Percentiles rank a stretch among this genome's conserved stretches.
These are phyloP conservation scores for Chalara sp. DNA, from an alignment of 2,329 filamentous ascomycete genomes.

Conservation along the genomic window DNA sequence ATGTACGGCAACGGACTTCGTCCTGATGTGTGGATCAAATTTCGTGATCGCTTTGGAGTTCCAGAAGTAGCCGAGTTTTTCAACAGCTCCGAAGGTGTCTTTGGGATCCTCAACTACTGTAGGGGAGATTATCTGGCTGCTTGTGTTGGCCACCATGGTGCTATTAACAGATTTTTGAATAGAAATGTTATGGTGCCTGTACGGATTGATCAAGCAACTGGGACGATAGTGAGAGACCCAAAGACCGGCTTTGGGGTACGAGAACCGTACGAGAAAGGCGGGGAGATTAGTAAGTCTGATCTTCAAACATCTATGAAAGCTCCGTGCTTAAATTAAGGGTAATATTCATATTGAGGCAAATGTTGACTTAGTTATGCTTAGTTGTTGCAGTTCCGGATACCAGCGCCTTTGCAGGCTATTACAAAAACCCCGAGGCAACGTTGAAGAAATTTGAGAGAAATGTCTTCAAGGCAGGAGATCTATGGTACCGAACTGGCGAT, in stretches of 20 bases:
- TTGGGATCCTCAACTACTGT: slow-evolving; percentile 53
- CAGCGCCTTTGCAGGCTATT: slow-evolving; percentile 60
- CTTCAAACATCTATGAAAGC: too few species aligned
- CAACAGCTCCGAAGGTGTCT: slow-evolving; percentile 68
- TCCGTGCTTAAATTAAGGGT: too few species aligned
- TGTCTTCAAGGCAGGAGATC: slow-evolving; percentile 60
- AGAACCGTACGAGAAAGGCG: slow-evolving; percentile 58
- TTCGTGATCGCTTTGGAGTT: slow-evolving; percentile 57
- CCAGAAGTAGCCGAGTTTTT: slow-evolving; percentile 66
- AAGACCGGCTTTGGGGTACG: slow-evolving; percentile 61
- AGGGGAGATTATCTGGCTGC: slow-evolving; percentile 55
- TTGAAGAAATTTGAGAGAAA: slow-evolving; percentile 57
- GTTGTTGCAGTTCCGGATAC: slow-evolving; percentile 53
- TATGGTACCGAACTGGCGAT: slow-evolving; percentile 64
- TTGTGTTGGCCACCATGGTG: slow-evolving; percentile 65
- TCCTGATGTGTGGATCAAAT: slow-evolving; percentile 60
- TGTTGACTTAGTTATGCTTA: too few species aligned
- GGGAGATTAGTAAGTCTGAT: slow-evolving; percentile 49
- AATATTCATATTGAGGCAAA: too few species aligned
- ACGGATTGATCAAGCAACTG: slow-evolving; percentile 60
- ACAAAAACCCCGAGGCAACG: slow-evolving; percentile 59
- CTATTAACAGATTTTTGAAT: slow-evolving; percentile 46
- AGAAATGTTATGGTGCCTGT: slow-evolving; percentile 57
- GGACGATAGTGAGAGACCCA: slow-evolving; percentile 58
- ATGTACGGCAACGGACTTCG: slow-evolving; percentile 61